Percentiles rank a stretch among this genome's conserved stretches.
These are phyloP conservation scores for Fereydounia khargensis DNA, from an alignment of 1,284 basidiomycete genomes.

Conservation along the genomic window DNA sequence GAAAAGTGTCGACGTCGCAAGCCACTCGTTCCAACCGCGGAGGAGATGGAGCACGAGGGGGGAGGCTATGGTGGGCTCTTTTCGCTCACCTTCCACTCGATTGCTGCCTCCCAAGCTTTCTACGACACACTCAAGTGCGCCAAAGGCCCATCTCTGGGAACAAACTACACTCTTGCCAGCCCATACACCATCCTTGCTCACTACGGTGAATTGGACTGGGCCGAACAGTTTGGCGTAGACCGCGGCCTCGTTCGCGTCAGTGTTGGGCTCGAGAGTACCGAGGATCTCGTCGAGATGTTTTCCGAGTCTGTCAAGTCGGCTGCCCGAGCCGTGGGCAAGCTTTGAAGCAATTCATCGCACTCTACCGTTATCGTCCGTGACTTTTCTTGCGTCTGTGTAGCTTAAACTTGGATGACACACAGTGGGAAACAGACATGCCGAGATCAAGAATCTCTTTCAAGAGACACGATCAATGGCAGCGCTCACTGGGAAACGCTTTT, in stretches of 20 bases:
- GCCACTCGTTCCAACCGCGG: conserved; percentile 23
- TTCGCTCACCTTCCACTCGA: conserved; percentile 77
- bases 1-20: conserved; percentile 64
- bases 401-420: conserved; percentile 1
- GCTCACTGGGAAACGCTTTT: too few relatives aligned
- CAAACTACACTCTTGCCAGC: conserved; percentile 90
- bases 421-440: too few relatives aligned
- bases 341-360: too few relatives aligned
- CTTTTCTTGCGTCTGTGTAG: too few relatives aligned
- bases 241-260: conserved; percentile 79
- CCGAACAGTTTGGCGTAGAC: conserved; percentile 80
- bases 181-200: conserved; percentile 94
- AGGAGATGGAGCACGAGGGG: not conserved
- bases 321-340: conserved; percentile 35
- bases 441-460: too few relatives aligned
- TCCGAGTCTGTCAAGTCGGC: conserved; percentile 69
- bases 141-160: conserved; percentile 92
- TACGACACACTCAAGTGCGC: conserved; percentile 79
- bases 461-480: too few relatives aligned
- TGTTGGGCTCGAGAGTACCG: conserved; percentile 82
- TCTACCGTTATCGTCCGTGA: too few relatives aligned
- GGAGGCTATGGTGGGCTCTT: conserved; percentile 86
- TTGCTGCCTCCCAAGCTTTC: conserved; percentile 73
- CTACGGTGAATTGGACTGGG: conserved; percentile 89
- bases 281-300: conserved; percentile 67